phyloP scores from a whole-genome alignment of 441 rosid species.

The Isatis lusitanica region DNA sequence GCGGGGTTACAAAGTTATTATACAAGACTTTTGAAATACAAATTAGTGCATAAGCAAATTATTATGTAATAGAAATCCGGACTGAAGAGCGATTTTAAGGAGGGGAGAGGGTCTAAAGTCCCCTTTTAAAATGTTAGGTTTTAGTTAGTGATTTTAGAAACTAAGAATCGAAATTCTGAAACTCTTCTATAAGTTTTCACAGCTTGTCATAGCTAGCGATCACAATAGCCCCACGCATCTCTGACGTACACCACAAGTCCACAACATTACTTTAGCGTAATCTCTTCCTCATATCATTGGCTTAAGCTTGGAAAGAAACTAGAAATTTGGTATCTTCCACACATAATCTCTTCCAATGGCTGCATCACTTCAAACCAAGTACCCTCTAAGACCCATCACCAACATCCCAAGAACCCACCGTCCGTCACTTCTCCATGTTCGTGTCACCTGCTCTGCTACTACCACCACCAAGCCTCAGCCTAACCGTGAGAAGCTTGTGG shows the following conservation, averaged over 20 bases:
- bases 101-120: neutral
- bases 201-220: slow-evolving; percentile 14
- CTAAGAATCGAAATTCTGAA: neutral
- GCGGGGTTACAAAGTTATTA: too few species aligned
- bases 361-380: slow-evolving; percentile 45
- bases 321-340: neutral
- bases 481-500: slow-evolving; percentile 28
- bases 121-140: neutral
- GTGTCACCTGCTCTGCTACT: slow-evolving; percentile 38
- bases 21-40: too few species aligned
- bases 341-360: slow-evolving; percentile 47
- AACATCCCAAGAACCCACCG: slow-evolving; percentile 29
- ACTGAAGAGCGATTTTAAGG: neutral
- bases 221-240: slow-evolving; percentile 27
- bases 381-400: slow-evolving; percentile 35
- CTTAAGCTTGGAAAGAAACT: neutral
- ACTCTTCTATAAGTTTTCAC: neutral
- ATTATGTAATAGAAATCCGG: too few species aligned
- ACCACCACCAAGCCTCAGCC: slow-evolving; percentile 42
- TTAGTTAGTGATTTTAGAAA: neutral
- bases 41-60: too few species aligned
- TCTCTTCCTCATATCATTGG: slow-evolving; percentile 15
- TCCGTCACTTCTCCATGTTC: neutral
- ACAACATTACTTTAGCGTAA: slow-evolving; percentile 9
- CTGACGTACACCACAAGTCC: slow-evolving; percentile 17